phyloP scores from a whole-genome alignment of 2,329 filamentous ascomycete genomes.

The Claviceps paspali region DNA sequence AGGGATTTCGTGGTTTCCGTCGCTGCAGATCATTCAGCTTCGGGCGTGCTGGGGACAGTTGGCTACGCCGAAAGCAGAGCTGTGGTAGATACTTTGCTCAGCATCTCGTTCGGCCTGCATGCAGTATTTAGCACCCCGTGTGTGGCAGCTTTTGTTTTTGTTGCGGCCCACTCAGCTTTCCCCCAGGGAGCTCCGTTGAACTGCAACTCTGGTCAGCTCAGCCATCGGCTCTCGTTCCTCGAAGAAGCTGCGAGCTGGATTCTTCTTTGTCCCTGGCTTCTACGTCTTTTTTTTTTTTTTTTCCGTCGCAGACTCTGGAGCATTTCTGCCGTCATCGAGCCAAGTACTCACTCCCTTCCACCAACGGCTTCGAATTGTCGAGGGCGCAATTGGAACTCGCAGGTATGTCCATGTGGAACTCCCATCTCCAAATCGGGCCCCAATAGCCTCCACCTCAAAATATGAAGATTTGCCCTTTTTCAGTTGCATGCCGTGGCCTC shows the following conservation, averaged over 20 bases:
- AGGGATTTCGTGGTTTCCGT: slow-evolving; percentile 1
- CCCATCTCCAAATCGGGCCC: slow-evolving; percentile 5
- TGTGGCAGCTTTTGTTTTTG: neutral
- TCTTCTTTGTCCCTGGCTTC: neutral
- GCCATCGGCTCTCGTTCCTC: neutral
- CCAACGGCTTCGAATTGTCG: neutral
- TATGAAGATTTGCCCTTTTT: slow-evolving; percentile 7
- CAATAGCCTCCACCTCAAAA: slow-evolving; percentile 7
- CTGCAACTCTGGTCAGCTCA: neutral
- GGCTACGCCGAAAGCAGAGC: neutral
- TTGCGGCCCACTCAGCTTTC: neutral
- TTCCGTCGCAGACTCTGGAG: neutral
- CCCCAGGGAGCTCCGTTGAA: no score
- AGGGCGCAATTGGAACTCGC: slow-evolving; percentile 4
- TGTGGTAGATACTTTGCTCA: slow-evolving; percentile 1
- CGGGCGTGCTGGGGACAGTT: neutral
- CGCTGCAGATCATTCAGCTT: slow-evolving; percentile 9
- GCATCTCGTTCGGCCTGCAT: neutral
- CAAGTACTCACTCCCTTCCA: neutral
- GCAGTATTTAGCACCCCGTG: neutral
- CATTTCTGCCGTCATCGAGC: neutral
- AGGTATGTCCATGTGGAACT: slow-evolving; percentile 14
- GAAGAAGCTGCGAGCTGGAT: neutral
- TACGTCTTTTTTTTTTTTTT: neutral
- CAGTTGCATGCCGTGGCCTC: slow-evolving; percentile 23